Conservation (phyloP, 2,329 filamentous ascomycete species). For the Ophiocordyceps robertsii region DNA sequence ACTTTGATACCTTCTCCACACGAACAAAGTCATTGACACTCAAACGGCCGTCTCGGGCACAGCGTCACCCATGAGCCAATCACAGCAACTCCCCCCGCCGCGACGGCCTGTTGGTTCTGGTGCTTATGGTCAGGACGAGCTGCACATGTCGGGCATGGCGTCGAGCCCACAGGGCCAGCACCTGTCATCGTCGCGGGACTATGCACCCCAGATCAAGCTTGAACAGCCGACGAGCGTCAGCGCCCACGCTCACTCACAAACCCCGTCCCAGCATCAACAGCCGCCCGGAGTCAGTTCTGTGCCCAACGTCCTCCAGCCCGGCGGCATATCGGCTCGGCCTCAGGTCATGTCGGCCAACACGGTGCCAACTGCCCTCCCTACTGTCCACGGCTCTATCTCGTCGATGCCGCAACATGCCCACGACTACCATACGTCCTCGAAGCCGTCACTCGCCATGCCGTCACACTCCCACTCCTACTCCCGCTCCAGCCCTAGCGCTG, state of each 20-base stretch:
- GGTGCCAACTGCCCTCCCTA: slow-evolving; percentile 28
- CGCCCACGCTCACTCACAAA: slow-evolving; percentile 20
- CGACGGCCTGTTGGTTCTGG: slow-evolving; percentile 11
- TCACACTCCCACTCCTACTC: slow-evolving; percentile 66
- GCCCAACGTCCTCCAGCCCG: slow-evolving; percentile 46
- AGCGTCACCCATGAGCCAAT: slow-evolving; percentile 23
- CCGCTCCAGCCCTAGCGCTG: slow-evolving; percentile 63
- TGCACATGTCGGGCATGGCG: slow-evolving; percentile 36
- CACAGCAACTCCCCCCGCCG: slow-evolving; percentile 21
- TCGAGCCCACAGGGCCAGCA: slow-evolving; percentile 23
- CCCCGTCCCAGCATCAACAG: slow-evolving; percentile 13
- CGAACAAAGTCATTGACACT: neutral
- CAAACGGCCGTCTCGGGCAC: neutral
- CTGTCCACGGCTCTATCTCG: slow-evolving; percentile 26
- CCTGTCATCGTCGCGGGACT: slow-evolving; percentile 32
- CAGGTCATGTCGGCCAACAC: slow-evolving; percentile 26
- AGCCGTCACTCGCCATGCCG: slow-evolving; percentile 50
- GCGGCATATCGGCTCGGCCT: slow-evolving; percentile 26
- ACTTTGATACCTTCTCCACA: neutral
- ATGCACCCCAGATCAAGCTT: slow-evolving; percentile 37
- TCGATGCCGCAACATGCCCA: slow-evolving; percentile 25
- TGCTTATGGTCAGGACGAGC: slow-evolving; percentile 30
- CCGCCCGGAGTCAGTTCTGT: slow-evolving; percentile 29
- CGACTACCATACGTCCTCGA: slow-evolving; percentile 49
- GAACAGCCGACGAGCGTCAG: slow-evolving; percentile 21